phyloP scores from a whole-genome alignment of 2,329 filamentous ascomycete genomes.

The Chrysoporthe austroafricana region DNA sequence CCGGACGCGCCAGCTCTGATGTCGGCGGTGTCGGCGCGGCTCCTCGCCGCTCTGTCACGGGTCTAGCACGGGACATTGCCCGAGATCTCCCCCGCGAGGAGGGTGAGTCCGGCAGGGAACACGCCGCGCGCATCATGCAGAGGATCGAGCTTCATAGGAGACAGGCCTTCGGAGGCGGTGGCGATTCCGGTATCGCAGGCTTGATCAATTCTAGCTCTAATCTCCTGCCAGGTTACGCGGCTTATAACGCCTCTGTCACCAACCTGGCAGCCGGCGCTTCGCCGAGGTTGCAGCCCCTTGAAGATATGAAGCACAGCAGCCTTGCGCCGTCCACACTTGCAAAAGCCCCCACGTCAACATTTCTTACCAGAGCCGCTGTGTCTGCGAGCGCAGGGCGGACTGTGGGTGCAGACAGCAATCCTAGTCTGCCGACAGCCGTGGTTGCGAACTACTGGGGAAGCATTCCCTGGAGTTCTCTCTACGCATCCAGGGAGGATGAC shows the following conservation, averaged over 20 bases:
- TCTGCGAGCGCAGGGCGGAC: conserved; percentile 78
- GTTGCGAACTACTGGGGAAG: conserved; percentile 95
- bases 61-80: conserved; percentile 50
- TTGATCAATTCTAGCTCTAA: conserved; percentile 85
- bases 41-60: conserved; percentile 61
- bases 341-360: conserved; percentile 81
- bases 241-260: conserved; percentile 29
- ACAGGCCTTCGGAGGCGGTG: conserved; percentile 59
- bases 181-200: conserved; percentile 73
- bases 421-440: conserved; percentile 76
- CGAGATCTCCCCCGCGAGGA: conserved; percentile 62
- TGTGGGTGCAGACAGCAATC: conserved; percentile 60
- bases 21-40: conserved; percentile 46
- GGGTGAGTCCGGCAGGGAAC: conserved; percentile 76
- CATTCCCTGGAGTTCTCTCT: conserved; percentile 67
- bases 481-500: conserved; percentile 35
- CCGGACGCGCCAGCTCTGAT: conserved; percentile 73
- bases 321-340: conserved; percentile 83
- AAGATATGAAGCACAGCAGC: conserved; percentile 59
- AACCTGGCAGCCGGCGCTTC: conserved; percentile 39
- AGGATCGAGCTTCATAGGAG: conserved; percentile 90
- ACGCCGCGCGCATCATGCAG: conserved; percentile 87
- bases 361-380: conserved; percentile 83
- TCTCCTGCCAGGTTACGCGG: conserved; percentile 67
- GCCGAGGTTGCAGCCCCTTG: conserved; percentile 41